phyloP scores from a whole-genome alignment of 805 yeast species.

The Yarrowia osloensis region DNA sequence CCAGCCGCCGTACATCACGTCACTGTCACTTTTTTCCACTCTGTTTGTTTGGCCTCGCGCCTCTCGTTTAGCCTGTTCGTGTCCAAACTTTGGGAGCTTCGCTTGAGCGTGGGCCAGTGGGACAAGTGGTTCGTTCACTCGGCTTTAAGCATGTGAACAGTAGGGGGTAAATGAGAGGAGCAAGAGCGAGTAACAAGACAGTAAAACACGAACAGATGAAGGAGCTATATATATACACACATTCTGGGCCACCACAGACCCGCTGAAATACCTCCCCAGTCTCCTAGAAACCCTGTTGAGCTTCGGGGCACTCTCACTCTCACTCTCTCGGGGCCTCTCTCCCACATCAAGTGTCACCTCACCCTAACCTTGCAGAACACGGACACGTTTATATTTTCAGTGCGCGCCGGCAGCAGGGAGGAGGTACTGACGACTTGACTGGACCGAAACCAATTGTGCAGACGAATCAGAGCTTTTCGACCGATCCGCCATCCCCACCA shows the following conservation, averaged over 20 bases:
- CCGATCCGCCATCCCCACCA: too few relatives aligned
- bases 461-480: too few relatives aligned
- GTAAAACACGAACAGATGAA: too few relatives aligned
- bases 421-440: too few relatives aligned
- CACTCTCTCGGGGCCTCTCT: background rate
- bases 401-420: conserved; percentile 28
- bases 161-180: background rate
- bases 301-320: background rate
- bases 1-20: too few relatives aligned
- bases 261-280: too few relatives aligned
- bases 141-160: background rate
- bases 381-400: conserved; percentile 30
- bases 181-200: too few relatives aligned
- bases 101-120: background rate
- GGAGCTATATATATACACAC: too few relatives aligned
- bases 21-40: background rate
- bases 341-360: background rate
- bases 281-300: background rate
- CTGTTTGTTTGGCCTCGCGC: background rate
- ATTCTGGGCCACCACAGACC: too few relatives aligned
- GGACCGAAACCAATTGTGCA: background rate
- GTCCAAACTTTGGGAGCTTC: conserved; percentile 22
- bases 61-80: conserved; percentile 1
- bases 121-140: background rate
- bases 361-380: conserved; percentile 30